Conservation (phyloP, 176 grass and related monocot species). For the Dactylis glomerata region DNA sequence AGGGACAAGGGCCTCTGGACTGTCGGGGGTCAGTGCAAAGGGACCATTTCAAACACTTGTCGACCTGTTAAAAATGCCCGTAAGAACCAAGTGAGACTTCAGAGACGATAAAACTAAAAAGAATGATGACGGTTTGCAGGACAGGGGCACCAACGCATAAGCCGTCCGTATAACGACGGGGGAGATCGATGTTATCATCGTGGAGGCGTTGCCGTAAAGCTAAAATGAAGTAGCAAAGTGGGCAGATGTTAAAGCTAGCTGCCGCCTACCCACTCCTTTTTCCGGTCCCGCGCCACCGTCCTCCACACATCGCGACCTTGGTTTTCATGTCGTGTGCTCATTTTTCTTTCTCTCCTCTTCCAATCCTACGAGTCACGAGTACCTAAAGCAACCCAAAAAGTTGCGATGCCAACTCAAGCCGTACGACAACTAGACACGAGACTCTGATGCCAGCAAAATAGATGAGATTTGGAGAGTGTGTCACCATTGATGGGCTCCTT, state of each 20-base stretch:
- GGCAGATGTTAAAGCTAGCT: conserved; percentile 7
- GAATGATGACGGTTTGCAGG: background rate
- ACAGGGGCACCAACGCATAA: background rate
- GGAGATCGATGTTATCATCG: conserved; percentile 12
- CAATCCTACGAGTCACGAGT: background rate
- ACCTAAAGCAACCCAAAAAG: conserved; percentile 11
- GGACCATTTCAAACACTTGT: too few relatives aligned
- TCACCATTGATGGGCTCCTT: conserved; percentile 13
- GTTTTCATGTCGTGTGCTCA: conserved; percentile 1
- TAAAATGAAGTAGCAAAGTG: conserved; percentile 23
- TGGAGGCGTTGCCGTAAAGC: conserved; percentile 48
- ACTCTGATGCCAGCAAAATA: background rate
- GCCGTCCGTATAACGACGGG: background rate
- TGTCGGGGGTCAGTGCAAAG: too few relatives aligned
- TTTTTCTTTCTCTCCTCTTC: conserved; percentile 6
- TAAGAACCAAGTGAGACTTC: background rate
- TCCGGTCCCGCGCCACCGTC: conserved; percentile 20
- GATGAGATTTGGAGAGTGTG: background rate
- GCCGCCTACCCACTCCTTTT: conserved; percentile 2
- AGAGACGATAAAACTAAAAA: background rate
- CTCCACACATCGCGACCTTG: background rate
- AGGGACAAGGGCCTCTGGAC: too few relatives aligned
- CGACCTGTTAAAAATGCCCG: too few relatives aligned
- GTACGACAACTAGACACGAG: background rate
- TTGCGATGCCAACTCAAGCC: background rate